Base-by-base conservation (phyloP, 2,329 filamentous ascomycete species). In the Alternaria sp. region DNA sequence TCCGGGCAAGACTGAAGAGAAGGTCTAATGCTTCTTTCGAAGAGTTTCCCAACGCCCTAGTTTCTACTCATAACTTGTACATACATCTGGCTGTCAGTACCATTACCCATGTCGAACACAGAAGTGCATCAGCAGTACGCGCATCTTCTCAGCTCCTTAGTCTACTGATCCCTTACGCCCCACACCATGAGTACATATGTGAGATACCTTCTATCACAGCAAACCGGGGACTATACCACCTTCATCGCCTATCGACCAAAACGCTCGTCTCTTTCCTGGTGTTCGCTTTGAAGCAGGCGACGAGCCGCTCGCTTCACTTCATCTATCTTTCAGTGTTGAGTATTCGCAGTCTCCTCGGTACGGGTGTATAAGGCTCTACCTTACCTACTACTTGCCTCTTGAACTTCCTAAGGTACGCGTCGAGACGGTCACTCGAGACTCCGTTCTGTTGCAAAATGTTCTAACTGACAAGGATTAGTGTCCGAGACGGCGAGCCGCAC, bases 251-350 rank as follows among this genome's bases (percentile, higher is more conserved):
- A 34, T 34, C 12, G 32, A 5, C 5, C 11, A 14, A 34, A 34
- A 34, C 12, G 5, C 32, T 6, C 3, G 32, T 34, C 32, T n/a
- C n/a, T n/a, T n/a, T n/a, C n/a, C n/a, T n/a, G n/a, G n/a, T n/a
- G n/a, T n/a, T n/a, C n/a, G n/a, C n/a, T n/a, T n/a, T n/a, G n/a
- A n/a, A n/a, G n/a, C n/a, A 14, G 12, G 12, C 0, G 32, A 12
- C 14, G 0, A 34, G 4, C 32, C 1, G 12, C 32, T 34, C 32
- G 5, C 1, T 34, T 7, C 32, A 34, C 0, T 12, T 34, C 32
- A 34, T 6, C 4, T 16, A 14, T 34, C 0, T 34, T 1, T 14
- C 32, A 14, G 32, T 16, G 12, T 0, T 34, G 32, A 1, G 0
- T 16, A 16, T 34, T 16, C 5, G 12, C 5, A 0, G 32, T 34